Percentiles rank a stretch among this genome's conserved stretches.
Conservation (phyloP, 208 protist genomes). For the Tritrichomonas foetus region DNA sequence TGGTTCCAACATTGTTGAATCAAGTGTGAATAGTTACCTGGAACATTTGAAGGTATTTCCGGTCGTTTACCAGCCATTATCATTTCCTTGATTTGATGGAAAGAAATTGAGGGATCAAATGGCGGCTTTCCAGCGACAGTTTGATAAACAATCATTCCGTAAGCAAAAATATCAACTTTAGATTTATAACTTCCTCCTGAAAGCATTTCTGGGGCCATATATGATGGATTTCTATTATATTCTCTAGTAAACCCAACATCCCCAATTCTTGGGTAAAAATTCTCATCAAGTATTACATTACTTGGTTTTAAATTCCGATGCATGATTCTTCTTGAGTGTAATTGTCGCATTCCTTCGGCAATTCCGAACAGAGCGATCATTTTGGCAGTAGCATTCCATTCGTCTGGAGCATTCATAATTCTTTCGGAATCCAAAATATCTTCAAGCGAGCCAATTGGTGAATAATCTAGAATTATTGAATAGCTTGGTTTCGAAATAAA, state of each 20-base stretch:
- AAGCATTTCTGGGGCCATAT: slow-evolving; percentile 57
- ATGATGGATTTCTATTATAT: slow-evolving; percentile 57
- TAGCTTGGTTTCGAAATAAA: neutral
- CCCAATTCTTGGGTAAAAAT: slow-evolving; percentile 55
- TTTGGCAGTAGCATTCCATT: neutral
- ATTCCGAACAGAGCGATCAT: neutral
- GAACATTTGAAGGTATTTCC: no score
- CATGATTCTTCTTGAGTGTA: neutral
- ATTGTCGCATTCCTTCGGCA: neutral
- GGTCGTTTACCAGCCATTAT: no score
- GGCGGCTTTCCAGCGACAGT: slow-evolving; percentile 50
- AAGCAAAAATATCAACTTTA: slow-evolving; percentile 61
- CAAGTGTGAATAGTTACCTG: no score
- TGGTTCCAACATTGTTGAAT: no score
- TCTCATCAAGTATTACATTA: slow-evolving; percentile 57
- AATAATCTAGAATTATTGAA: neutral
- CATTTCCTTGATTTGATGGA: no score
- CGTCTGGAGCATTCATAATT: neutral
- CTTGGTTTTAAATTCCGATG: slow-evolving; percentile 52
- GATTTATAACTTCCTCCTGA: slow-evolving; percentile 45
- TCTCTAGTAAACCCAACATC: slow-evolving; percentile 58
- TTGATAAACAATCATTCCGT: slow-evolving; percentile 62
- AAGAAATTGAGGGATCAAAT: slow-evolving; percentile 41
- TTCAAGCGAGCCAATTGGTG: slow-evolving; percentile 39
- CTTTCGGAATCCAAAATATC: slow-evolving; percentile 42